Base-by-base conservation (phyloP, 768 basidiomycete genomes). In the Cystoderma amianthinum region DNA sequence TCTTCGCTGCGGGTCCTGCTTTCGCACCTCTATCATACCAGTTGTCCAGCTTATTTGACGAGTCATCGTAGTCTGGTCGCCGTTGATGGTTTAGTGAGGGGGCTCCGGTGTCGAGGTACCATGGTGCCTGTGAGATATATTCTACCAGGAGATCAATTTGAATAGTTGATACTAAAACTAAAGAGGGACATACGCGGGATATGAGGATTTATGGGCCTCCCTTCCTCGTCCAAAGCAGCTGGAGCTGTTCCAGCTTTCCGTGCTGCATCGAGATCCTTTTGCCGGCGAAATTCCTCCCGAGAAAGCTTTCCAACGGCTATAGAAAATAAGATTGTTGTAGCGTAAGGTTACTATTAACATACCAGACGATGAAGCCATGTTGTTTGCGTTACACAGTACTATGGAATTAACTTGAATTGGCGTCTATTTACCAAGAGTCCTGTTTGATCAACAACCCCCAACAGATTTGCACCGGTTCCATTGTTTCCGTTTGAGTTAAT, bases 241-340 rank as follows among this genome's bases (percentile, higher is more conserved):
- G 94, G 90, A 10, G 94, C 96, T 7, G 95, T 98, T 63, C 96
- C 95, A 25, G 95, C 96, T 68, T 97, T 98, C 41, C 95, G 87
- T 44, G 95, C 95, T 3, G 95, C 95, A 62, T 97, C 95, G 42
- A 98, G 80, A 59, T 97, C 95, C 63, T 96, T 96, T 62, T 95
- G 89, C 18, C 90, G 79, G 36, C 94, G 79, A 57, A 90, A 95
- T 59, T 97, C 94, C 62, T 96, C 94, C 25, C 92, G 76, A 0
- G 94, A 95, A 28, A 95, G 73, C 57, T 96, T 96, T 53, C 88
- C 88, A 21, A 78, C 64, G 48, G 72, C 72, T 77, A 45, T 23
- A 36, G 20, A 37, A n/a, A n/a, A n/a, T n/a, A n/a, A n/a, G n/a
- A n/a, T n/a, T n/a, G n/a, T n/a, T n/a, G n/a, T n/a, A n/a, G n/a